A percentile compares a stretch with the other conserved stretches of the same genome.
phyloP scores from a whole-genome alignment of 495 filamentous ascomycete genomes.

The Recurvomyces mirabilis region DNA sequence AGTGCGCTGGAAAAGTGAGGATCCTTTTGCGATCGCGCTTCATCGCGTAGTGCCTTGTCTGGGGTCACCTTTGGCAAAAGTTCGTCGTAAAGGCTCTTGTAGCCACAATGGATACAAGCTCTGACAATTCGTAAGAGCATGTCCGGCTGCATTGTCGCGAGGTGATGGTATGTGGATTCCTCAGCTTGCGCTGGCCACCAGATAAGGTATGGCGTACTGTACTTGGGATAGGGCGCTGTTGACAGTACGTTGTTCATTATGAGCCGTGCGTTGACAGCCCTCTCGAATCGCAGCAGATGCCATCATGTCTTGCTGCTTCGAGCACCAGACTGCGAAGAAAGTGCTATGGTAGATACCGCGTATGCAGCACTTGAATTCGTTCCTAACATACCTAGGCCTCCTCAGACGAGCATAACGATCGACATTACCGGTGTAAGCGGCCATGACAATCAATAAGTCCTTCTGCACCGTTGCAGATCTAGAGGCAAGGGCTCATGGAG shows the following conservation, averaged over 20 bases:
- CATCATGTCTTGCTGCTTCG: neutral
- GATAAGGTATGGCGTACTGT: constrained; percentile 2
- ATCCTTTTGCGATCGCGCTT: neutral
- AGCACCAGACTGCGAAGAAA: neutral
- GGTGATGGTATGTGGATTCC: neutral
- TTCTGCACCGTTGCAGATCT: neutral
- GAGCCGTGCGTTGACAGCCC: constrained; percentile 7
- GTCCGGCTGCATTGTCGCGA: neutral
- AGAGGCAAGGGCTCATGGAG: too few relatives aligned
- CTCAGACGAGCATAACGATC: neutral
- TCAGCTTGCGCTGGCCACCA: constrained; percentile 1
- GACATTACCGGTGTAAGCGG: neutral
- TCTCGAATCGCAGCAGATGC: neutral
- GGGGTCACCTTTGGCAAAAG: too few relatives aligned
- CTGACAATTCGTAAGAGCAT: neutral
- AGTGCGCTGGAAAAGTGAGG: neutral
- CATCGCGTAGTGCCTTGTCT: too few relatives aligned
- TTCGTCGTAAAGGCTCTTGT: neutral
- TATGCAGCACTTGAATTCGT: neutral
- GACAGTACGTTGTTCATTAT: constrained; percentile 10
- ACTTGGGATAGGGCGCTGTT: neutral
- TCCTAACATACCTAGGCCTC: neutral
- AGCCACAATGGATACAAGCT: neutral
- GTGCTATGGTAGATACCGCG: neutral
- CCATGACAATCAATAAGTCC: neutral